Evolutionary conservation across 2,329 filamentous ascomycete species (phyloP), one percentile per base, ranked within the genome.

Genomic region (Ceratocystis variospora): DNA sequence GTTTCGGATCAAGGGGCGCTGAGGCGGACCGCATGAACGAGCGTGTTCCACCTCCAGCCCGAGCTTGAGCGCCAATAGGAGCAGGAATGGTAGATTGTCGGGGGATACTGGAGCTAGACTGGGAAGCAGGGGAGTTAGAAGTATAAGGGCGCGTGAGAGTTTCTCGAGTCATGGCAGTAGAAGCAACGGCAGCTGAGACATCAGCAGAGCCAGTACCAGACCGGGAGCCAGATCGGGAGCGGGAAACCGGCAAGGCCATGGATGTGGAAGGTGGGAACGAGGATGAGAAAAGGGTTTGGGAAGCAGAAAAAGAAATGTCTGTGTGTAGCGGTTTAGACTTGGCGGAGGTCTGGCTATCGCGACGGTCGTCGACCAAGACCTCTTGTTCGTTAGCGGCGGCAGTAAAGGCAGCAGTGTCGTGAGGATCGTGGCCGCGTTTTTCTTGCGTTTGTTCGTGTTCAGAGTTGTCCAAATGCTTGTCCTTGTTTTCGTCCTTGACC

Each of bases 1-100:
- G 46, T 45, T 65, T 66, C 33, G 66, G 63, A 44, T 68, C 66
- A 28, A 66, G 61, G 10, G 66, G 66, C 22, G 59, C 66, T 22
- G 66, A 68, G 15, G 66, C 66, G 37, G 63, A 68, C 25, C 66
- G 66, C 48, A 62, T 63, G 19, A 48, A 31, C 15, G 45, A 44
- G 4, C 63, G 61, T 48, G 17, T 44, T 25, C 22, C 53, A 25
- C 44, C 37, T 28, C 46, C 37, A 19, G 55, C 64, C 10, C 62
- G 45, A 6, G 45, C 48, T 46, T 61, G 61, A 19, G 61, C 25
- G 25, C 63, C 59, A 31, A 68, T 44, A 41, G 66, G 66, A 22
- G 46, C 19, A 8, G 66, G 66, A 59, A 68, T 68, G n/a, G 57
- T 62, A 25, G 66, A 63, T 15, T 65, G 63, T 22, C 62, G 62